Conservation (phyloP, 345 rosid species). For the Melaleuca alternifolia region DNA sequence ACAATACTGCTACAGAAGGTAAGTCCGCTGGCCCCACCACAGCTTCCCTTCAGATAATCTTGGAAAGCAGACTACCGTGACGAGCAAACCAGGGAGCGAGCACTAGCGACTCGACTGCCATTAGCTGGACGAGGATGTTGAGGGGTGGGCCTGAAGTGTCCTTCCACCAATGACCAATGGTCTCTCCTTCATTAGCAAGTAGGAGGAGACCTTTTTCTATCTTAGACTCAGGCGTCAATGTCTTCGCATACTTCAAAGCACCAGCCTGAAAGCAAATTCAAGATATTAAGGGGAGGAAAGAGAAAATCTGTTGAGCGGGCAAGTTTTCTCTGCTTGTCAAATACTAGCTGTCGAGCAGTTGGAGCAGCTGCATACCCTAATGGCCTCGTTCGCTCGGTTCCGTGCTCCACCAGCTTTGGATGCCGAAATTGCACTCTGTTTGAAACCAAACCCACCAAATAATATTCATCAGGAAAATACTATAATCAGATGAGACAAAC, state of each 20-base stretch:
- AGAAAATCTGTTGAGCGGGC: not conserved
- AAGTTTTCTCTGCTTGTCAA: not conserved
- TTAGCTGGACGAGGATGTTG: conserved; percentile 26
- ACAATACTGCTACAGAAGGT: not conserved
- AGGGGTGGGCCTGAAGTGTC: conserved; percentile 23
- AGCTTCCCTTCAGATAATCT: not conserved
- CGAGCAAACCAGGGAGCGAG: conserved; percentile 31
- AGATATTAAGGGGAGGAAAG: not conserved
- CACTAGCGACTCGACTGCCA: conserved; percentile 38
- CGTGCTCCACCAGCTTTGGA: not conserved
- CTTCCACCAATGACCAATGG: not conserved
- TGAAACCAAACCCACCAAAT: not conserved
- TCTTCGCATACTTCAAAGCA: not conserved
- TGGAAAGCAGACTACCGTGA: conserved; percentile 28
- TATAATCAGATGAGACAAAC: not conserved
- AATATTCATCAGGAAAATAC: not conserved
- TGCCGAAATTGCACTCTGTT: conserved; percentile 1
- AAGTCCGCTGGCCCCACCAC: not conserved
- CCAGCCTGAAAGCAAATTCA: not conserved
- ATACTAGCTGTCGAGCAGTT: not conserved
- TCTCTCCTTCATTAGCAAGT: too few relatives aligned
- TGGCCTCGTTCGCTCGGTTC: conserved; percentile 1
- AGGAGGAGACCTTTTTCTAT: too few relatives aligned
- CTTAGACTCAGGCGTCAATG: too few relatives aligned
- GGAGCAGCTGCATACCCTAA: not conserved